Conservation (phyloP, 495 filamentous ascomycete species). For the Tricharina praecox region DNA sequence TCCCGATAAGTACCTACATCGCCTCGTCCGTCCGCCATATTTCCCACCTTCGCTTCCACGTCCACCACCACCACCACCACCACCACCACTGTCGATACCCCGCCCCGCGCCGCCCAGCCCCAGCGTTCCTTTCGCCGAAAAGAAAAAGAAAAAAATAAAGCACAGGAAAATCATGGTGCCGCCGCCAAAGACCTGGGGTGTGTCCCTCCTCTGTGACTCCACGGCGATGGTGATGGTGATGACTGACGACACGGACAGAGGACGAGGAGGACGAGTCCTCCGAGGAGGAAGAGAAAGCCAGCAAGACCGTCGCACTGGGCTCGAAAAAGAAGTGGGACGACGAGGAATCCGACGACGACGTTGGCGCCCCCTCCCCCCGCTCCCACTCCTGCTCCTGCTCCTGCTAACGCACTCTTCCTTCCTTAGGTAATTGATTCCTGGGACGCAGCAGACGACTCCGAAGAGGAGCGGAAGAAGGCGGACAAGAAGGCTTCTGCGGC, state of each 20-base stretch:
- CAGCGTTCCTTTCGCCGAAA: no score
- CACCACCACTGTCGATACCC: no score
- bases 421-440: conserved; percentile 80
- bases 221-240: neutral
- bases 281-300: conserved; percentile 6
- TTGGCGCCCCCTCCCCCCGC: conserved; percentile 30
- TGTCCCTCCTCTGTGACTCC: conserved; percentile 4
- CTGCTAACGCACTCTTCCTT: conserved; percentile 1
- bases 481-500: conserved; percentile 60
- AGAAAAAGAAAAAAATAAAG: no score
- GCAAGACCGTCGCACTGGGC: conserved; percentile 4
- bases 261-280: conserved; percentile 12
- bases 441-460: conserved; percentile 93
- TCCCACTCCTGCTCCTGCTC: conserved; percentile 1
- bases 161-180: no score
- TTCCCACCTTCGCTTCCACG: no score
- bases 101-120: no score
- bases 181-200: conserved; percentile 21
- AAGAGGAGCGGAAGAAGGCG: conserved; percentile 80
- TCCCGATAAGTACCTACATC: no score
- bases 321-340: conserved; percentile 59
- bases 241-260: neutral
- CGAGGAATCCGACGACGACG: conserved; percentile 80
- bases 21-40: no score
- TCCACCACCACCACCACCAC: no score